Evolutionary conservation across 1,284 basidiomycete genomes (phyloP), one percentile per base, ranked within the genome.

Genomic region (Nidula niveotomentosa): DNA sequence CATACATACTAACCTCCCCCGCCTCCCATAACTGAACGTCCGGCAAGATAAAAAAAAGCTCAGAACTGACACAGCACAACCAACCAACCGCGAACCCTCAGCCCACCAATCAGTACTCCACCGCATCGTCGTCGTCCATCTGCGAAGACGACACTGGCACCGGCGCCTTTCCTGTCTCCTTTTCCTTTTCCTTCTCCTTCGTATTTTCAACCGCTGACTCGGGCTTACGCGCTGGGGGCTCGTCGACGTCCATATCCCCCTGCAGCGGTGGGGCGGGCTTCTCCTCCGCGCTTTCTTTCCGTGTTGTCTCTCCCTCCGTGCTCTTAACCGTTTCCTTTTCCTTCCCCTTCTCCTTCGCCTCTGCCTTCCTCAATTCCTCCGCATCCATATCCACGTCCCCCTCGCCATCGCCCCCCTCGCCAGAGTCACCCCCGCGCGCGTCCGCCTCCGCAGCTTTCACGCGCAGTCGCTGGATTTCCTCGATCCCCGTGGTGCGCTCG

Each of bases 371-470:
- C 57, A 4, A 67, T 68, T 50, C 72, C 36, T 72, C 72, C 49
- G 70, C 70, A 47, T 83, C 80, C 75, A 81, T 78, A 34, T 73
- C 70, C 51, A 69, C 70, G 47, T 74, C 73, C 39, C 48, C 54
- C 53, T 56, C 62, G 36, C 59, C 66, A 13, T 63, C 61, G 39
- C 60, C 51, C 33, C 53, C 55, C 10, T 68, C 70, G 57, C 75
- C 76, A 23, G 23, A 4, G 17, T 59, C 59, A 62, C 78, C 80
- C 56, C 72, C 71, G 43, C 73, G 68, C 37, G 80, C 79, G 54
- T 88, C 85, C 58, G 88, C 86, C 37, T 86, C 83, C 2, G 79
- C 80, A 34, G 87, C 89, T 49, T 79, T 83, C 63, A 78, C 77
- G 18, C 90, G 80, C 8, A 91, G 73, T 33, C 75, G 65, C 39